Percentiles rank a stretch among this genome's conserved stretches.
These are phyloP conservation scores for Trichoderma polysporum DNA, from an alignment of 2,329 filamentous ascomycete genomes.

Conservation along the genomic window DNA sequence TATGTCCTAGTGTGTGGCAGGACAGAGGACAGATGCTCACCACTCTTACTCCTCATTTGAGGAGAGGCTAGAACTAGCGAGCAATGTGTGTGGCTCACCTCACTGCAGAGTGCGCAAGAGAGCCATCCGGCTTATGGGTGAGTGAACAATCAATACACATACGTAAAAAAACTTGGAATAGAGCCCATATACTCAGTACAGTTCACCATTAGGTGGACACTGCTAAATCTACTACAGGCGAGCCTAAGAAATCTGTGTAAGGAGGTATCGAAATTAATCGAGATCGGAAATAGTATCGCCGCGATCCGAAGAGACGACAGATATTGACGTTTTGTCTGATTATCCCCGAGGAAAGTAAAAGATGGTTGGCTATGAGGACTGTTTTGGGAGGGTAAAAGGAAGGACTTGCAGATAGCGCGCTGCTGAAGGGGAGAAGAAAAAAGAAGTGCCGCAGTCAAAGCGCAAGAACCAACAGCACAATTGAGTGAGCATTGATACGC, in stretches of 20 bases:
- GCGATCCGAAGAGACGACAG: background rate
- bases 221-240: background rate
- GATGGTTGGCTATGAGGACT: background rate
- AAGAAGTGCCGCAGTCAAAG: background rate
- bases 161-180: background rate
- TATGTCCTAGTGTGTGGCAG: background rate
- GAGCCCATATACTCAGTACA: background rate
- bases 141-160: background rate
- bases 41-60: background rate
- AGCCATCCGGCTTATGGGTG: background rate
- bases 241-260: background rate
- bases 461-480: background rate
- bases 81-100: background rate
- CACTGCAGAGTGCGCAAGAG: background rate
- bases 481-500: background rate
- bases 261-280: background rate
- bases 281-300: background rate
- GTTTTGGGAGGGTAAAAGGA: background rate
- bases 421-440: background rate
- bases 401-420: background rate
- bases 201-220: background rate
- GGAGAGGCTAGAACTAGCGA: background rate
- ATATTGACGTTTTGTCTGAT: background rate
- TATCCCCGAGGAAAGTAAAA: background rate
- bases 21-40: background rate